Evolutionary conservation across 2,329 filamentous ascomycete species (phyloP).

Genomic region (Ophiostoma novo-ulmi): DNA sequence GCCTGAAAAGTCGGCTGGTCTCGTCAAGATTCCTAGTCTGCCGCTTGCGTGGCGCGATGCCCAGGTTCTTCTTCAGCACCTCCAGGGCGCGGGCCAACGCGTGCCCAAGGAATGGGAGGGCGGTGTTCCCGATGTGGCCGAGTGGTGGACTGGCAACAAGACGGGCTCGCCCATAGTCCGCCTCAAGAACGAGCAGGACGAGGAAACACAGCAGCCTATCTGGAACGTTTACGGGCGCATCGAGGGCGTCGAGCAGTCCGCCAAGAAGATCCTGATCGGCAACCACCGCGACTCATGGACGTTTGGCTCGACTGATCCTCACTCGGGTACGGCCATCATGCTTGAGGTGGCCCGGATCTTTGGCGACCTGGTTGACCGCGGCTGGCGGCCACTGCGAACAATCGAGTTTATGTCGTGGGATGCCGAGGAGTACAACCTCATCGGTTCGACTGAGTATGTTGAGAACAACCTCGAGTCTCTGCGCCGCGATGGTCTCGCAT

Average conservation of each 20-base stretch:
- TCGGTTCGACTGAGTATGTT: conserved; percentile 92
- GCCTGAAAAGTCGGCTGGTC: conserved; percentile 63
- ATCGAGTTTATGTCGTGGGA: conserved; percentile 99
- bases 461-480: conserved; percentile 74
- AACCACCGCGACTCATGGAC: conserved; percentile 93
- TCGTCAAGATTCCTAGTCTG: conserved; percentile 81
- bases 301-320: conserved; percentile 79
- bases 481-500: conserved; percentile 71
- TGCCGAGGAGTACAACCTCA: conserved; percentile 83
- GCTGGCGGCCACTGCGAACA: conserved; percentile 88
- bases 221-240: conserved; percentile 90
- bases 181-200: conserved; percentile 81
- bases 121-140: conserved; percentile 65
- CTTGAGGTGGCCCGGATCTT: conserved; percentile 84
- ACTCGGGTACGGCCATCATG: conserved; percentile 84
- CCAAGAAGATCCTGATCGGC: conserved; percentile 82
- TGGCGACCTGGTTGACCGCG: conserved; percentile 66
- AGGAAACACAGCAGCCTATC: conserved; percentile 73
- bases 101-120: conserved; percentile 69
- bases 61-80: conserved; percentile 66
- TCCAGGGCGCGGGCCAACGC: conserved; percentile 68
- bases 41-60: conserved; percentile 89
- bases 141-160: conserved; percentile 64
- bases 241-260: conserved; percentile 71
- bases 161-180: conserved; percentile 69